Conservation (phyloP, 2,329 filamentous ascomycete genomes). For the Fusarium sp. region DNA sequence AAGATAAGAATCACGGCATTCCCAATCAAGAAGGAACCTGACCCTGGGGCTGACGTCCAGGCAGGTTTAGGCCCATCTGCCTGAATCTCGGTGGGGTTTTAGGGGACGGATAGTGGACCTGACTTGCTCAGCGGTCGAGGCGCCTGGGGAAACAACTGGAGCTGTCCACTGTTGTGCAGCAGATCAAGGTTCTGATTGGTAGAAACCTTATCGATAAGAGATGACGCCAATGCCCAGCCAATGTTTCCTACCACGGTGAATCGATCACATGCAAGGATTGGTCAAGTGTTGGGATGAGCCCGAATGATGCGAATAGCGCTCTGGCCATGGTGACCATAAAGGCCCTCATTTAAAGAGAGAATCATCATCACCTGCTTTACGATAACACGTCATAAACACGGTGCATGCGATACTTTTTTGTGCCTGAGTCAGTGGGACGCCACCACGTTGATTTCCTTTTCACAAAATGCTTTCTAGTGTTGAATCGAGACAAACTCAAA, state of each 20-base stretch:
- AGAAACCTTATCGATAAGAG: constrained; percentile 35
- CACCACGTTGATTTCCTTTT: background rate
- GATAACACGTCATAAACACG: constrained; percentile 9
- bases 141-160: constrained; percentile 29
- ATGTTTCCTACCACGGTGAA: constrained; percentile 35
- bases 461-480: background rate
- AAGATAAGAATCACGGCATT: constrained; percentile 40
- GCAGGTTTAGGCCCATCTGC: constrained; percentile 32
- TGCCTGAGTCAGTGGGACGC: constrained; percentile 13
- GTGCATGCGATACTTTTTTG: constrained; percentile 16
- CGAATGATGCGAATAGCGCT: constrained; percentile 35
- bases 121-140: constrained; percentile 23
- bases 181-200: constrained; percentile 24
- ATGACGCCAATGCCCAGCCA: constrained; percentile 43
- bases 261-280: constrained; percentile 44
- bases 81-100: constrained; percentile 33
- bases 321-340: constrained; percentile 29
- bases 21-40: constrained; percentile 40
- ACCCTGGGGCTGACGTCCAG: constrained; percentile 38
- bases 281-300: constrained; percentile 37
- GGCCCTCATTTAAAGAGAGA: constrained; percentile 1
- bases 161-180: constrained; percentile 5
- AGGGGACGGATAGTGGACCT: constrained; percentile 20
- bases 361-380: constrained; percentile 24
- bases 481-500: constrained; percentile 3